Percentiles rank a stretch among this genome's conserved stretches.
Conservation (phyloP, 164 flowering plant genomes). For the Sedum album region DNA sequence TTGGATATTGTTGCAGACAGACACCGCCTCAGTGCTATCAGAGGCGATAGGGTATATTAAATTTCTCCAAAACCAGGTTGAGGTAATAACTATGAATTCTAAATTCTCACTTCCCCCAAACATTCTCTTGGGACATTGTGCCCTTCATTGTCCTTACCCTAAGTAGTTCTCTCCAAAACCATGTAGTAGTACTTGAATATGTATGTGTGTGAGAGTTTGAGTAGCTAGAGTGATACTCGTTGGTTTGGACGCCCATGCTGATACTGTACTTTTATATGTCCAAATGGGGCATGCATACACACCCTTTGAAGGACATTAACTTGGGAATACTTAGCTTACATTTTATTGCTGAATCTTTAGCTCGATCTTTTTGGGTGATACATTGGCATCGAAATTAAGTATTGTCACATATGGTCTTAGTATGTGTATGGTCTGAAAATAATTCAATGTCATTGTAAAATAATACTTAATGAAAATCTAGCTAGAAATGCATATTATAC, state of each 20-base stretch:
- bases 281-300: background rate
- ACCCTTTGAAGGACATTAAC: background rate
- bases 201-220: background rate
- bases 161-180: too few relatives aligned
- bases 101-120: slow-evolving; percentile 1
- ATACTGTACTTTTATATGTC: background rate
- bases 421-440: too few relatives aligned
- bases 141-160: background rate
- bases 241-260: background rate
- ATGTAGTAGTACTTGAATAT: too few relatives aligned
- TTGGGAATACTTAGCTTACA: background rate
- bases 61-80: slow-evolving; percentile 89
- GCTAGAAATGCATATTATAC: too few relatives aligned
- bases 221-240: background rate
- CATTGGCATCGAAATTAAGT: background rate
- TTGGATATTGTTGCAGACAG: slow-evolving; percentile 65
- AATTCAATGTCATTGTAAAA: too few relatives aligned
- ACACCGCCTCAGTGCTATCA: slow-evolving; percentile 92
- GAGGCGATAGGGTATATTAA: slow-evolving; percentile 95
- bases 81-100: slow-evolving; percentile 35
- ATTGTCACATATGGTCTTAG: background rate
- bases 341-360: background rate
- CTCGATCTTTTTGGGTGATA: background rate
- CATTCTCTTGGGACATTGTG: slow-evolving; percentile 17
- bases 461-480: too few relatives aligned